These are phyloP conservation scores for Sphenostylis stenocarpa DNA, from an alignment of 306 rosid species.

Conservation along the genomic window DNA sequence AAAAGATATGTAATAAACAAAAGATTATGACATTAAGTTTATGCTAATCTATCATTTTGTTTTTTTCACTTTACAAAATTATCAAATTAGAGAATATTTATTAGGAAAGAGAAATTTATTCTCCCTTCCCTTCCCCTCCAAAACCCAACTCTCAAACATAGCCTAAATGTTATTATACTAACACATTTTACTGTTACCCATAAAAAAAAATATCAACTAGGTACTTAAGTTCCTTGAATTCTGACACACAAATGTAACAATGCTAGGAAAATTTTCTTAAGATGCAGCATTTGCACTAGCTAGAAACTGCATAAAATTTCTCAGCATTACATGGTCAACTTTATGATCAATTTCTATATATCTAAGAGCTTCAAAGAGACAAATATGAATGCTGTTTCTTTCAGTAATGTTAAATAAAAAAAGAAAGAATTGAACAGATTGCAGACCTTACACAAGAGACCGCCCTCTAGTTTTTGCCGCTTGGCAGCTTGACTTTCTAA, in stretches of 20 bases:
- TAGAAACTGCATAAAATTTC: conserved; percentile 11
- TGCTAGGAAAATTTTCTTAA: not conserved
- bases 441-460: conserved; percentile 74
- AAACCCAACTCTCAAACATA: not conserved
- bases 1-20: not conserved
- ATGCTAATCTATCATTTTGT: not conserved
- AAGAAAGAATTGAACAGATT: conserved; percentile 26
- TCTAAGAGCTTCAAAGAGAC: conserved; percentile 15
- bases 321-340: not conserved
- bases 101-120: not conserved
- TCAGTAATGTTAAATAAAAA: conserved; percentile 14
- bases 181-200: not conserved
- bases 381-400: conserved; percentile 23
- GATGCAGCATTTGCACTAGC: conserved; percentile 14
- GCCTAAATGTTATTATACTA: conserved; percentile 13
- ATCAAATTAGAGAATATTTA: not conserved
- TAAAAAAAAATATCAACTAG: conserved; percentile 4
- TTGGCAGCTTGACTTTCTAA: conserved; percentile 83
- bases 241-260: not conserved
- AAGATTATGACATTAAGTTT: not conserved
- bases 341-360: conserved; percentile 10
- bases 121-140: not conserved
- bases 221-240: conserved; percentile 7
- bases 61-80: not conserved
- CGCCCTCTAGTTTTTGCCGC: conserved; percentile 91